Base-by-base conservation (phyloP, 345 rosid genomes). In the Toxicodendron radicans region DNA sequence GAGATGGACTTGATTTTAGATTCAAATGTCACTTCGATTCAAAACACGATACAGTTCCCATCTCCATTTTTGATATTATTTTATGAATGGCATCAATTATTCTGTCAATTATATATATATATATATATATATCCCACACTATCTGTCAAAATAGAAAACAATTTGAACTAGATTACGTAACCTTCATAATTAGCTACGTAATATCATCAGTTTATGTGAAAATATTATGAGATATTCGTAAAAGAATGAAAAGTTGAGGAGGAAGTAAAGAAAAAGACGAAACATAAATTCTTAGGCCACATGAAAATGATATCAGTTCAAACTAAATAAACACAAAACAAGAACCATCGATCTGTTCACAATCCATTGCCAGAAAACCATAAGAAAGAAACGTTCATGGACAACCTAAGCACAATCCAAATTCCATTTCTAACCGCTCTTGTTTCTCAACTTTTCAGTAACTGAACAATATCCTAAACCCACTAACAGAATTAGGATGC, bases 401-500 rank as follows among this genome's bases (percentile, higher is more conserved):
- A 5, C 21, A 38, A 38, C 20, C 7, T 38, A 43, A 68, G 10
- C 3, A 51, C 13, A 68, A 68, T 16, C 60, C 72, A 68, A 68
- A 32, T 32, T 32, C 73, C 62, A 10, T 62, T 61, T 27, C 14
- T 38, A 63, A 17, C 67, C 13, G 49, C 10, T 61, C 45, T 33
- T 33, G 23, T 33, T 12, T 33, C 66, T 61, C 66, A 27, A 32
- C 10, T 58, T 2, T 3, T 56, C 24, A 56, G 58, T 13, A 3
- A 16, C 4, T 4, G 38, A 35, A 3, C 57, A 53, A 16, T 53
- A 5, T 56, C 9, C 38, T 60, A 30, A 58, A 18, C 41, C 64
- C 38, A 30, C 41, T 33, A 61, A n/a, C 33, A 60, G 51, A 66
- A 74, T 23, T 10, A 18, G 66, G 65, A 20, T 58, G 18, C 69